Conservation (phyloP, 2,329 filamentous ascomycete species). For the Cytospora schulzeri region DNA sequence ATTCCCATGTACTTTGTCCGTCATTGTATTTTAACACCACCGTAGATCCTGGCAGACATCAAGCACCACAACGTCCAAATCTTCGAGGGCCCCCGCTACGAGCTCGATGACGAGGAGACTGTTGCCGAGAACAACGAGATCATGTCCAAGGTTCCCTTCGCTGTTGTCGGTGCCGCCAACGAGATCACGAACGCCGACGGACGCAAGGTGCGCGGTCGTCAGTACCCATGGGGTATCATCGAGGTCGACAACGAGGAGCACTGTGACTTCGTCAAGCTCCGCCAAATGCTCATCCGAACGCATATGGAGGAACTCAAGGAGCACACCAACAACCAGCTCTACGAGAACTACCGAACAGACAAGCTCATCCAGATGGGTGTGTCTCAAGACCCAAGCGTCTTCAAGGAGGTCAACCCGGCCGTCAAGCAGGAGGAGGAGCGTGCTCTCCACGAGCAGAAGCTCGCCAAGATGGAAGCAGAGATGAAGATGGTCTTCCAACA, state of each 20-base stretch:
- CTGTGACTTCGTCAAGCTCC: conserved; percentile 99
- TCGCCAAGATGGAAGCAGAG: conserved; percentile 99
- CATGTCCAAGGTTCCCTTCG: conserved; percentile 99
- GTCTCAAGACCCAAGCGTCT: conserved; percentile 96
- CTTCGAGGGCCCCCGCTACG: conserved; percentile 97
- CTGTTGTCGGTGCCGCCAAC: conserved; percentile 93
- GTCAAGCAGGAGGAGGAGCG: conserved; percentile 99
- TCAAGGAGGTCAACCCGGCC: conserved; percentile 99
- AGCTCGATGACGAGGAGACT: conserved; percentile 98
- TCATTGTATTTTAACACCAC: conserved; percentile 19
- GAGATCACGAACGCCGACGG: conserved; percentile 91
- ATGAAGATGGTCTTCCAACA: conserved; percentile 99
- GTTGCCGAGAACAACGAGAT: conserved; percentile 99
- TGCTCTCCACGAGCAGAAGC: conserved; percentile 97
- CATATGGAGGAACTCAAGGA: conserved; percentile 99
- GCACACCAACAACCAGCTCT: conserved; percentile 97
- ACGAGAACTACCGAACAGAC: conserved; percentile 99
- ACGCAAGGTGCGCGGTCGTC: conserved; percentile 91
- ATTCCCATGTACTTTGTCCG: background rate
- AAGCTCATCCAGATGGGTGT: conserved; percentile 99
- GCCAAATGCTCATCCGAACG: conserved; percentile 99
- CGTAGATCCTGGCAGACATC: conserved; percentile 92
- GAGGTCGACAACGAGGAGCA: conserved; percentile 99
- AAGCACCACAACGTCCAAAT: conserved; percentile 97
- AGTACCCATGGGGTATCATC: conserved; percentile 97